phyloP scores from a whole-genome alignment of 2,329 filamentous ascomycete species.

The Trichoderma arundinaceum region DNA sequence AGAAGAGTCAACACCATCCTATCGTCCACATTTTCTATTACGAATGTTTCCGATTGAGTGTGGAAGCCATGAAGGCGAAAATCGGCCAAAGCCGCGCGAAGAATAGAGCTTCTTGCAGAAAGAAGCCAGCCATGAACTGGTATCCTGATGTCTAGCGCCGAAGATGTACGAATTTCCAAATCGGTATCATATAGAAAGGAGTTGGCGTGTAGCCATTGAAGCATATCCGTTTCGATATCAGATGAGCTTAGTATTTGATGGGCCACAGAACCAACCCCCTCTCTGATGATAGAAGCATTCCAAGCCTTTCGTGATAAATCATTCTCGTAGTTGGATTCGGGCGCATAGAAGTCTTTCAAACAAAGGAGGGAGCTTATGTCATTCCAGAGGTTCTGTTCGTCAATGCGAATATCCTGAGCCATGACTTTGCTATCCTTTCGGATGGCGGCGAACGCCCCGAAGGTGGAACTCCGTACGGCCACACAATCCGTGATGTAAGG shows the following conservation, averaged over 20 bases:
- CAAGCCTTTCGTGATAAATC: conserved; percentile 50
- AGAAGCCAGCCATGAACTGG: conserved; percentile 86
- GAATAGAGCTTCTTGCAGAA: conserved; percentile 70
- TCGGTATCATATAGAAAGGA: conserved; percentile 52
- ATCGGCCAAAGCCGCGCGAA: conserved; percentile 67
- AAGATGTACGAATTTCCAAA: conserved; percentile 59
- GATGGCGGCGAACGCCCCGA: conserved; percentile 87
- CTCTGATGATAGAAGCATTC: conserved; percentile 44
- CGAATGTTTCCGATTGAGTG: conserved; percentile 40
- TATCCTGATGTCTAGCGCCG: conserved; percentile 70
- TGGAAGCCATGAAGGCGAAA: conserved; percentile 50
- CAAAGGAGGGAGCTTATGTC: conserved; percentile 74
- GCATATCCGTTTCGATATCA: conserved; percentile 70
- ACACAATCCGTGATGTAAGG: conserved; percentile 85
- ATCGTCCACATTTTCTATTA: conserved; percentile 50
- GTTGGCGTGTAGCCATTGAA: conserved; percentile 53
- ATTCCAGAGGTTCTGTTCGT: conserved; percentile 72
- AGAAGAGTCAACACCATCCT: conserved; percentile 68
- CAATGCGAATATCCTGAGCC: conserved; percentile 69
- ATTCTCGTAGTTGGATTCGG: conserved; percentile 43
- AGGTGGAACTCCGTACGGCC: conserved; percentile 84
- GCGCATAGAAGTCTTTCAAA: conserved; percentile 64
- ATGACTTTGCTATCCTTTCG: conserved; percentile 85
- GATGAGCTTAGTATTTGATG: conserved; percentile 64
- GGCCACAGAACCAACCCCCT: conserved; percentile 57